phyloP scores from a whole-genome alignment of 352 stramenopile species.

The Pilasporangium apinafurcum region DNA sequence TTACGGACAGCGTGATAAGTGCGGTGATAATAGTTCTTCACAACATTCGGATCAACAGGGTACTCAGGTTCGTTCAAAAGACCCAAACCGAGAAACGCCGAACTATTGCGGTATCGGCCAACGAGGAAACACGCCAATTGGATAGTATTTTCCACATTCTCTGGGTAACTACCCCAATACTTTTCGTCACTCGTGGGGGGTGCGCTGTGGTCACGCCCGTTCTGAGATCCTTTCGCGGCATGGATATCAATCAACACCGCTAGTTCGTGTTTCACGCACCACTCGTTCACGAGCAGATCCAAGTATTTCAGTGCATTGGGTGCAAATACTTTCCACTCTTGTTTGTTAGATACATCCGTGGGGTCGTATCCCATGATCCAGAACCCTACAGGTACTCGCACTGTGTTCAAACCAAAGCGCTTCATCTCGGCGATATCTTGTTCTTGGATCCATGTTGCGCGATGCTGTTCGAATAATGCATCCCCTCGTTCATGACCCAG shows the following conservation, averaged over 20 bases:
- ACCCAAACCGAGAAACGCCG: conserved; percentile 59
- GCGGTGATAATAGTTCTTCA: conserved; percentile 51
- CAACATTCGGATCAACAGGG: conserved; percentile 30
- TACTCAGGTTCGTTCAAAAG: conserved; percentile 78
- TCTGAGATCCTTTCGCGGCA: conserved; percentile 69
- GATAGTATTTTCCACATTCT: conserved; percentile 71
- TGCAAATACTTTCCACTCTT: conserved; percentile 32
- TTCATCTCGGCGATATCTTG: conserved; percentile 65
- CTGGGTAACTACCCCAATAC: conserved; percentile 38
- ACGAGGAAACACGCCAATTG: conserved; percentile 44
- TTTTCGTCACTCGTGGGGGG: conserved; percentile 22
- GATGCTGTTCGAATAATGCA: conserved; percentile 68
- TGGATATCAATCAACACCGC: conserved; percentile 80
- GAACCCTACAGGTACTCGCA: conserved; percentile 74
- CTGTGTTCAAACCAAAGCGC: conserved; percentile 54
- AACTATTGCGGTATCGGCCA: conserved; percentile 26
- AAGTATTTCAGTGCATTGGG: conserved; percentile 46
- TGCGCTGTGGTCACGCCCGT: conserved; percentile 72
- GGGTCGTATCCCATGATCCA: conserved; percentile 61
- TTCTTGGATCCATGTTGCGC: conserved; percentile 70
- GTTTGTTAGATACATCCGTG: conserved; percentile 42
- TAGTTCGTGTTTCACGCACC: conserved; percentile 54
- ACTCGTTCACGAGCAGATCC: conserved; percentile 75
- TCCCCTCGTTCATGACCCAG: conserved; percentile 41
- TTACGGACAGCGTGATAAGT: conserved; percentile 49